Base-by-base conservation (phyloP, 1,139 yeast species). In the Hansenula sp. region DNA sequence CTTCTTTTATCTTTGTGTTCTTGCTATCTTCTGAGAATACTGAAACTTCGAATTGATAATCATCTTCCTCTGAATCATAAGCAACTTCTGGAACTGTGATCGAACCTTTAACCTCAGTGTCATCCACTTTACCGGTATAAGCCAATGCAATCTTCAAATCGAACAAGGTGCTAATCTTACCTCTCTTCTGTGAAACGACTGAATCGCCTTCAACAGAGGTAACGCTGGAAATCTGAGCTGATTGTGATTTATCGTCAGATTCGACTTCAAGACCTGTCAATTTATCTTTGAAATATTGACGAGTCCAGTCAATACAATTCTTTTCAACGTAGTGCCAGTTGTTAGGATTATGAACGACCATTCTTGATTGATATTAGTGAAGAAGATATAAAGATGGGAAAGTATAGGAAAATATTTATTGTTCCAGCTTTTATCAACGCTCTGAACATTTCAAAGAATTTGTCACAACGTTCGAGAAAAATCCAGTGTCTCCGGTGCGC, bases 321-420 rank as follows among this genome's bases (percentile, higher is more conserved):
- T 93, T 93, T 68, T 93, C 97, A 51, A 93, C 98, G 99, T 99
- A 93, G 74, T 93, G 99, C 99, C 89, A 83, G 65, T 83, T 83
- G 64, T 83, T 82, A 38, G 89, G 89, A 68, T 83, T 83, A 60
- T 81, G 81, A 37, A 83, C 80, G 41, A 79, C 89, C 89, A 82
- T 82, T 6, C 34, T 40, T 8, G 10, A 21, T 21, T 21, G 25
- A 21, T 21, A 9, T 9, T n/a, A 9, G 9, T 21, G 25, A 5
- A 9, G 9, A 21, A 5, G 25, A 21, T 21, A 21, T 6, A 21
- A 21, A 6, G 25, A 5, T 21, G 25, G 25, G 5, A 21, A n/a
- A n/a, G n/a, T n/a, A n/a, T n/a, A n/a, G n/a, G n/a, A n/a, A n/a
- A n/a, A 21, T 5, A 21, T 21, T 9, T 21, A 21, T 21, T 21